These are phyloP conservation scores for Eucalyptus caleyi DNA, from an alignment of 345 rosid species.

Conservation along the genomic window DNA sequence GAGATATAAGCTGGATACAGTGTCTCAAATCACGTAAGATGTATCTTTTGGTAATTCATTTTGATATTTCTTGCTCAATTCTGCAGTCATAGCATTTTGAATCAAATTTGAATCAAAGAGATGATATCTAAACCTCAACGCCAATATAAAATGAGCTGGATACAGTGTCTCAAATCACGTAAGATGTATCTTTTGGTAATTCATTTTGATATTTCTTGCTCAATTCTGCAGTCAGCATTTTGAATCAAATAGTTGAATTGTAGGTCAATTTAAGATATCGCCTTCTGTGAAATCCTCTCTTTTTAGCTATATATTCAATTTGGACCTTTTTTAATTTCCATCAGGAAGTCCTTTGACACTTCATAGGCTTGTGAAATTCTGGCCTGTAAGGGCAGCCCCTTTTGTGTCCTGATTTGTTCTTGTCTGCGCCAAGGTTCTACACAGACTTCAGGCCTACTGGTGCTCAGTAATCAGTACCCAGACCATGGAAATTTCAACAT, in stretches of 20 bases:
- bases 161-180: not conserved
- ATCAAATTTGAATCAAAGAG: not conserved
- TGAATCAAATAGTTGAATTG: not conserved
- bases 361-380: not conserved
- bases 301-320: not conserved
- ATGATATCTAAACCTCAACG: not conserved
- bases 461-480: not conserved
- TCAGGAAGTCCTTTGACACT: not conserved
- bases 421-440: not conserved
- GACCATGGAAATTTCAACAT: not conserved
- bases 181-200: not conserved
- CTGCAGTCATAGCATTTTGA: not conserved
- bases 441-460: not conserved
- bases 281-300: not conserved
- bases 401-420: not conserved
- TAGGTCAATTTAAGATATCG: not conserved
- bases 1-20: not conserved
- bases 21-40: not conserved
- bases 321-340: not conserved
- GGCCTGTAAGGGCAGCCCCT: not conserved
- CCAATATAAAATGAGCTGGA: not conserved
- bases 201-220: not conserved
- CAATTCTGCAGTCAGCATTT: not conserved
- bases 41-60: not conserved
- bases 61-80: not conserved